Base-by-base conservation (phyloP, 2,329 filamentous ascomycete species). In the Colletotrichum karsti region DNA sequence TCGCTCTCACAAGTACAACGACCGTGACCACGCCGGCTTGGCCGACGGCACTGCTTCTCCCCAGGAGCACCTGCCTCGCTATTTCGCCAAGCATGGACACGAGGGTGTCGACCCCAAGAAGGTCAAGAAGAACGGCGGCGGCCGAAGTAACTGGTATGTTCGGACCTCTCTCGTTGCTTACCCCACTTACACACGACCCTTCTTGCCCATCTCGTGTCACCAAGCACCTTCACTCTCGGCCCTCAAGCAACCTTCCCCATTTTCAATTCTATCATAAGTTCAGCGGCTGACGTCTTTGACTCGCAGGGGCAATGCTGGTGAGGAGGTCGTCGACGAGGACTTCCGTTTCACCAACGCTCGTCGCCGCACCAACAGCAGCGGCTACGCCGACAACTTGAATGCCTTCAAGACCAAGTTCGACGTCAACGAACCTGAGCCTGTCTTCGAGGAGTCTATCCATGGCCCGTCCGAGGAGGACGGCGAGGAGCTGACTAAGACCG, bases 361-460 rank as follows among this genome's bases (percentile, higher is more conserved):
- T 71, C 96, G 95, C 79, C 94, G 93, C 80, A 97, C 93, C 82
- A 98, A 98, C 85, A 95, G 92, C 79, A 95, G 91, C 83, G 90
- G 87, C 75, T 87, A 92, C 74, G 90, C 89, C 62, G 87, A 90
- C 76, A 86, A 90, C 74, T 84, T 93, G 73, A 87, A 88, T 69
- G 90, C 95, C 78, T 93, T 97, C 84, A 97, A 96, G 88, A 97
- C 95, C 82, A 99, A 99, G 84, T 98, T 98, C 79, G 96, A 99
- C 82, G 86, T 93, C 73, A 87, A 94, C 78, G 96, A 98, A 74
- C 86, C 89, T 18, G 95, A 98, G 76, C 95, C 94, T 42, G 93
- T 97, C 76, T 97, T 97, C 73, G 94, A 98, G 79, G 95, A 98
- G 81, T 88, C 89, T 61, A 70, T 96, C 67, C 93, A 97, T 76